Conservation (phyloP, 441 rosid genomes). For the Flueggea neowawraea region DNA sequence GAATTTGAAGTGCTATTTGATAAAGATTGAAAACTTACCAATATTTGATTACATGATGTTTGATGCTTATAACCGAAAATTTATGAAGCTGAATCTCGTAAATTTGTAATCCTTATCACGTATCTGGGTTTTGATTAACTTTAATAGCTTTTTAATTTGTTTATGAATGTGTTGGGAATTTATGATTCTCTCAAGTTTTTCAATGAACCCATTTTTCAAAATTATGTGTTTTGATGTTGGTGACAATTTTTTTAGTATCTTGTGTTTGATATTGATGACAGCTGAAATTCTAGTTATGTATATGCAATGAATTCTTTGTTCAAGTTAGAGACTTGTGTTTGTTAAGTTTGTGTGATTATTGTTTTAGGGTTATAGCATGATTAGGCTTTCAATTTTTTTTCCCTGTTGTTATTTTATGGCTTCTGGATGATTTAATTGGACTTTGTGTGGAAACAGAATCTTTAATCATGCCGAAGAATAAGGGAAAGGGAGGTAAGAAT, state of each 20-base stretch:
- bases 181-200: neutral
- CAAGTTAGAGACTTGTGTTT: no score
- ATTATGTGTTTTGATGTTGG: no score
- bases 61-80: neutral
- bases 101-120: neutral
- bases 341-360: neutral
- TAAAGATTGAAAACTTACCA: no score
- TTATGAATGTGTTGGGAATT: neutral
- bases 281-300: no score
- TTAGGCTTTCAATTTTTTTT: neutral
- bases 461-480: constrained; percentile 66
- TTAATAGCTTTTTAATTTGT: neutral
- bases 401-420: neutral
- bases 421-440: neutral
- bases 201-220: no score
- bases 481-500: constrained; percentile 87
- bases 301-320: no score
- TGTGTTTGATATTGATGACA: no score
- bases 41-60: no score
- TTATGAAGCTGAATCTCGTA: neutral
- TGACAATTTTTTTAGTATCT: no score
- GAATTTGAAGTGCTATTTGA: no score
- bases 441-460: constrained; percentile 10
- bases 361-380: neutral
- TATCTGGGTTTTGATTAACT: neutral